Evolutionary conservation across 768 basidiomycete species (phyloP).

Genomic region (Lactifluus hygrophoroides): DNA sequence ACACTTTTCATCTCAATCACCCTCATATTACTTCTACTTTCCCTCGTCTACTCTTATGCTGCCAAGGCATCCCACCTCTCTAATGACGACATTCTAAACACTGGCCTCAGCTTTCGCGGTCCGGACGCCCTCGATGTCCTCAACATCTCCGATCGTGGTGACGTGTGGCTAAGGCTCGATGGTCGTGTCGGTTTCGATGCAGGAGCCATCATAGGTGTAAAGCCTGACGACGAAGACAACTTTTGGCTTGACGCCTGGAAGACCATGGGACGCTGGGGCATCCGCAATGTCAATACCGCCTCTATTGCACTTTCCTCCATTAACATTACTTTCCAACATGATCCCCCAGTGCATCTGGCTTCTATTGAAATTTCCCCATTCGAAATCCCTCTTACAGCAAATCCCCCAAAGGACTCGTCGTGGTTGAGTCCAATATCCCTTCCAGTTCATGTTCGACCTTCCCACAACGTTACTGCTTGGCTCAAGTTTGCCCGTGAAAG

Average conservation of each 20-base stretch:
- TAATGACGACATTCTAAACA: constrained; percentile 49
- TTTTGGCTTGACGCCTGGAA: constrained; percentile 49
- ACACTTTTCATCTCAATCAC: constrained; percentile 45
- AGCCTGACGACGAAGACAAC: constrained; percentile 37
- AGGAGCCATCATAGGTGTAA: constrained; percentile 49
- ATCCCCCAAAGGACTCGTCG: constrained; percentile 8
- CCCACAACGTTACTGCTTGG: constrained; percentile 12
- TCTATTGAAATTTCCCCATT: constrained; percentile 41
- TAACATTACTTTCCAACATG: constrained; percentile 36
- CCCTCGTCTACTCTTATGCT: constrained; percentile 62
- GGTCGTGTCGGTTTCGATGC: constrained; percentile 62
- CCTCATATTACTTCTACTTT: constrained; percentile 34
- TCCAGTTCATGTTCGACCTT: constrained; percentile 9
- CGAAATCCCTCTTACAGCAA: constrained; percentile 35
- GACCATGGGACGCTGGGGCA: constrained; percentile 58
- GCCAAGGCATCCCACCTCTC: constrained; percentile 44
- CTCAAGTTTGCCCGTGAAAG: constrained; percentile 12
- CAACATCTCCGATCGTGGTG: constrained; percentile 49
- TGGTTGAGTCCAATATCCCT: constrained; percentile 17
- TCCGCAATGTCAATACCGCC: constrained; percentile 46
- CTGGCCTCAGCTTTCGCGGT: constrained; percentile 47
- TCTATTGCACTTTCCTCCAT: constrained; percentile 48
- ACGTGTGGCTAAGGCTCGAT: constrained; percentile 49
- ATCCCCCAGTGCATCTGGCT: constrained; percentile 36
- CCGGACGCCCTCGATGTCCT: constrained; percentile 56